Conservation (phyloP, 495 filamentous ascomycete species). For the Penicillium coprophilum region DNA sequence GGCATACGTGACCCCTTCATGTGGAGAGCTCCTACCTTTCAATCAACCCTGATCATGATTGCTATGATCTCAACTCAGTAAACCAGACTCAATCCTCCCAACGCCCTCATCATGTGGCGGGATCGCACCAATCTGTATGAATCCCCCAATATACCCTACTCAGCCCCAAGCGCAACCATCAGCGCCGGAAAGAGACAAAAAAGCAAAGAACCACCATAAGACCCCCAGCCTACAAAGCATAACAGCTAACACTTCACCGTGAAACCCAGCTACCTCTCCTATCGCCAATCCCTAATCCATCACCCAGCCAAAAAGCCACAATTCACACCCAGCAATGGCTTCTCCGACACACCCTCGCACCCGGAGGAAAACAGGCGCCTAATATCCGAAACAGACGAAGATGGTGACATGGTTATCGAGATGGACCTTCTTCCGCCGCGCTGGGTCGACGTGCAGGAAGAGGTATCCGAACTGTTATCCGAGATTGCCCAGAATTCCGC, state of each 20-base stretch:
- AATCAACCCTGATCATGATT: slow-evolving; percentile 17
- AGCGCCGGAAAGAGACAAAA: neutral
- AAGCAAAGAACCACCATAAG: neutral
- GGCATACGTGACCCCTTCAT: slow-evolving; percentile 12
- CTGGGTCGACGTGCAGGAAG: slow-evolving; percentile 94
- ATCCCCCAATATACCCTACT: slow-evolving; percentile 9
- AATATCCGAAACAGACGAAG: slow-evolving; percentile 70
- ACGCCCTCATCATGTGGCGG: slow-evolving; percentile 76
- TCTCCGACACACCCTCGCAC: slow-evolving; percentile 59
- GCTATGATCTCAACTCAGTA: slow-evolving; percentile 17
- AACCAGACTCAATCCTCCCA: slow-evolving; percentile 15
- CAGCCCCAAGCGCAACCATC: slow-evolving; percentile 12
- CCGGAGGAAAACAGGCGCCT: slow-evolving; percentile 83
- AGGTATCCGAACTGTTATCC: slow-evolving; percentile 79
- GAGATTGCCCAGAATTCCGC: slow-evolving; percentile 79
- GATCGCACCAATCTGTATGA: slow-evolving; percentile 94
- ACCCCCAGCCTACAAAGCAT: neutral
- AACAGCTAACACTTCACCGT: slow-evolving; percentile 13
- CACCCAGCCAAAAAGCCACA: slow-evolving; percentile 83
- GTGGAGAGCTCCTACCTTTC: slow-evolving; percentile 9
- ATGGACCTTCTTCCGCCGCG: slow-evolving; percentile 96
- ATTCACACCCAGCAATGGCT: slow-evolving; percentile 71
- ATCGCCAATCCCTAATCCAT: slow-evolving; percentile 96
- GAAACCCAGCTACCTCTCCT: slow-evolving; percentile 82
- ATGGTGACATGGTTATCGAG: slow-evolving; percentile 94